These are phyloP conservation scores for Lichtheimia ornata DNA, from an alignment of 371 early-diverging fungal species.

Conservation along the genomic window DNA sequence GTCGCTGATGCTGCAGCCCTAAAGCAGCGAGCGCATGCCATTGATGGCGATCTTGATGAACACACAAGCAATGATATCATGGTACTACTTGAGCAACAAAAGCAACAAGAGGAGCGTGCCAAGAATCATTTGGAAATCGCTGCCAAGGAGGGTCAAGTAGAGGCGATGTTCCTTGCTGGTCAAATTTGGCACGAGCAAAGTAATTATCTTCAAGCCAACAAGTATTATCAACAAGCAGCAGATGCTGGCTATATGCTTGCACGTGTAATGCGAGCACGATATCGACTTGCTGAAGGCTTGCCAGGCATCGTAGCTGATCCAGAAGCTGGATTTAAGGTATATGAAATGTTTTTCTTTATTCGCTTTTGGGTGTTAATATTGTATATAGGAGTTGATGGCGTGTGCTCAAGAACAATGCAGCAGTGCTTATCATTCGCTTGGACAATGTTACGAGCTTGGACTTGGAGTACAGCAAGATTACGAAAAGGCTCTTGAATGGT, in stretches of 20 bases:
- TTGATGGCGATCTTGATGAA: neutral
- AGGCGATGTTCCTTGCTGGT: slow-evolving; percentile 45
- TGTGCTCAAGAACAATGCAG: slow-evolving; percentile 40
- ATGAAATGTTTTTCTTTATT: slow-evolving; percentile 5
- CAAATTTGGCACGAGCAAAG: slow-evolving; percentile 48
- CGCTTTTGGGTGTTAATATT: slow-evolving; percentile 1
- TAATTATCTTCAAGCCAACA: slow-evolving; percentile 46
- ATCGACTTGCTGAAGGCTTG: slow-evolving; percentile 32
- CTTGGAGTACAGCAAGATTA: slow-evolving; percentile 49
- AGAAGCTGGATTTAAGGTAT: slow-evolving; percentile 40
- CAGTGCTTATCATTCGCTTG: slow-evolving; percentile 39
- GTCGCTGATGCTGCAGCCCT: slow-evolving; percentile 9
- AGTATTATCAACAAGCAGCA: slow-evolving; percentile 42
- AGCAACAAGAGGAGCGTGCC: slow-evolving; percentile 39
- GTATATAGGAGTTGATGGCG: slow-evolving; percentile 36
- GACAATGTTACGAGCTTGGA: slow-evolving; percentile 49
- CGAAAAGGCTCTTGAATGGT: slow-evolving; percentile 44
- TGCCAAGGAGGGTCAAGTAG: slow-evolving; percentile 34
- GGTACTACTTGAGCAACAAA: slow-evolving; percentile 16
- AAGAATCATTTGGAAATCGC: slow-evolving; percentile 43
- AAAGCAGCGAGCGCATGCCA: neutral
- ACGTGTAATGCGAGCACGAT: slow-evolving; percentile 45
- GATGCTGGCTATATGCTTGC: slow-evolving; percentile 36
- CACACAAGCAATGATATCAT: slow-evolving; percentile 7
- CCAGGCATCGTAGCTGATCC: slow-evolving; percentile 41